Conservation (phyloP, 2,329 filamentous ascomycete genomes). For the Aureobasidium melanogenum region DNA sequence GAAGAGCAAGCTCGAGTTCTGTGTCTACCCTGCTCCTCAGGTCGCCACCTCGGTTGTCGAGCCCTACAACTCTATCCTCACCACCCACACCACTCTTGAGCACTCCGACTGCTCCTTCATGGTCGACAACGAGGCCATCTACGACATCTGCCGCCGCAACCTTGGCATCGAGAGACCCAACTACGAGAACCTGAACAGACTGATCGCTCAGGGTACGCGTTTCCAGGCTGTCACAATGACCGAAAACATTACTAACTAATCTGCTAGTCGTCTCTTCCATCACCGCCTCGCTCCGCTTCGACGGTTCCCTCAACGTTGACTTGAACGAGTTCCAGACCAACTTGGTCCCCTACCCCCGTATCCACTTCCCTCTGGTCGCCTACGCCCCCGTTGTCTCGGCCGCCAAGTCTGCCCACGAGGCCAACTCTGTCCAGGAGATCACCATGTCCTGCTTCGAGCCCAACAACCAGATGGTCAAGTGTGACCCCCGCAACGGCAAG, state of each 20-base stretch:
- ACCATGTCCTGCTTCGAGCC: slow-evolving; percentile 99
- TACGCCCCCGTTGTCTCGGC: slow-evolving; percentile 92
- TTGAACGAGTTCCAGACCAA: slow-evolving; percentile 99
- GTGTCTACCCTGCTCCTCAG: slow-evolving; percentile 95
- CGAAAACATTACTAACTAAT: not conserved
- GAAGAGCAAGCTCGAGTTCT: slow-evolving; percentile 99
- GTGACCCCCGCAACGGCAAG: slow-evolving; percentile 95
- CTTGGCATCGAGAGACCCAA: slow-evolving; percentile 94
- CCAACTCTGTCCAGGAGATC: slow-evolving; percentile 97
- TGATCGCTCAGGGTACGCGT: slow-evolving; percentile 81
- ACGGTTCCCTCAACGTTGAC: slow-evolving; percentile 97
- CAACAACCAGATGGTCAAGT: slow-evolving; percentile 99
- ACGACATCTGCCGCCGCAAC: slow-evolving; percentile 98
- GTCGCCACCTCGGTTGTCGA: slow-evolving; percentile 96
- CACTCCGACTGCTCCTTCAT: slow-evolving; percentile 99
- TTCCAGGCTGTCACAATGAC: not conserved
- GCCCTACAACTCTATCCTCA: slow-evolving; percentile 99
- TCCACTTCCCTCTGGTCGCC: slow-evolving; percentile 97
- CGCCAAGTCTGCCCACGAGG: slow-evolving; percentile 92
- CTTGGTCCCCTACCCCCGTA: slow-evolving; percentile 95
- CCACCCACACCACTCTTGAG: slow-evolving; percentile 97
- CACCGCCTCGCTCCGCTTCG: slow-evolving; percentile 95
- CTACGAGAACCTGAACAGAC: slow-evolving; percentile 97
- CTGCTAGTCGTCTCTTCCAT: slow-evolving; percentile 85
- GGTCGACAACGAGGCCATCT: slow-evolving; percentile 99